Evolutionary conservation across 805 yeast species (phyloP), one percentile per base, ranked within the genome.

Genomic region (Candida coquimbonensis): DNA sequence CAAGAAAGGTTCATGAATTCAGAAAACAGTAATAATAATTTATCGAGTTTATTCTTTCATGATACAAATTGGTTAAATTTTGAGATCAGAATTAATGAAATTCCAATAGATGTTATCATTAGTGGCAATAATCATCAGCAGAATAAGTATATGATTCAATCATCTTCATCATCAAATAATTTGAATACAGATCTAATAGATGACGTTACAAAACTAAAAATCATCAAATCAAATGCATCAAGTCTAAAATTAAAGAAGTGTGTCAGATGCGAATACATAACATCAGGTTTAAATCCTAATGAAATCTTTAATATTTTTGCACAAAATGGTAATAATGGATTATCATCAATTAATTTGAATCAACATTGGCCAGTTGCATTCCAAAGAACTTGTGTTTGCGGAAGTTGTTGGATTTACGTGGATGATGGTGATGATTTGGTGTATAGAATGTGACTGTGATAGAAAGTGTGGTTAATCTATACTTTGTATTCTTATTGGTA

Each of bases 311-410:
- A 43, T 32, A 40, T 55, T 11, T 36, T 54, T 42, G 51, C 54
- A 6, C 41, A 45, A 12, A 53, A 48, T 0, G 25, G 42, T 11
- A 29, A 5, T 4, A 44, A 42, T 36, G 40, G 44, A n/a, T 29
- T 42, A 19, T 35, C 53, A 1, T 48, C 50, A 68, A 32, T 72
- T 67, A 9, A 56, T 62, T 46, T 52, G 4, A 52, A 53, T n/a
- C 59, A 21, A 21, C 24, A 53, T 39, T 75, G 87, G 84, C 74
- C 83, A 1, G 68, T 78, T 65, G 81, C 83, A 1, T 81, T 79
- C 59, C 89, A 83, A 53, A 68, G 89, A 49, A 78, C 78, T 25
- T 86, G 95, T 63, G 66, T 85, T 33, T 86, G 95, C 62, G 93
- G 93, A 0, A 84, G 87, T 35, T 73, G 80, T 5, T 84, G 91